phyloP scores from a whole-genome alignment of 257 asterid species.

The Scutellaria baicalensis region DNA sequence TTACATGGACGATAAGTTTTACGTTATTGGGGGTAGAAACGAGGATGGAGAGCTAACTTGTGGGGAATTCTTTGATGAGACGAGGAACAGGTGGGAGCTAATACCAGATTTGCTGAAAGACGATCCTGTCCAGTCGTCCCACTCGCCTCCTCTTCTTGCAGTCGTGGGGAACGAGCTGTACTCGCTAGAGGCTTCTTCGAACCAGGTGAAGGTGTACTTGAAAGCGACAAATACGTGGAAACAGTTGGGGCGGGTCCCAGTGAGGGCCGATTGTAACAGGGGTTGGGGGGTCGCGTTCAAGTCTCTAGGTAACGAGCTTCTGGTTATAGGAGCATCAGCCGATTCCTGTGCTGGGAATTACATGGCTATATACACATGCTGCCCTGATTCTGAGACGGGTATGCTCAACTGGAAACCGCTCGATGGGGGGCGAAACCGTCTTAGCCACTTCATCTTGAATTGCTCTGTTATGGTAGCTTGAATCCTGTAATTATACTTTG shows the following conservation, averaged over 20 bases:
- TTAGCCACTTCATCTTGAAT: conserved; percentile 59
- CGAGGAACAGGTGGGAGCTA: conserved; percentile 48
- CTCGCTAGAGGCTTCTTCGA: conserved; percentile 55
- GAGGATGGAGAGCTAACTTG: conserved; percentile 52
- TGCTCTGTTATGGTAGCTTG: conserved; percentile 81
- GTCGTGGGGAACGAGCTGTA: conserved; percentile 66
- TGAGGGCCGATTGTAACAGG: conserved; percentile 51
- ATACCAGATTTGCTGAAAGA: conserved; percentile 68
- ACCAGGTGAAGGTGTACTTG: conserved; percentile 59
- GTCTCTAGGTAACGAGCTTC: conserved; percentile 59
- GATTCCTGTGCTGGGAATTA: conserved; percentile 19
- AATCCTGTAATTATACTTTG: conserved; percentile 3
- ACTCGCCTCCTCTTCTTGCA: conserved; percentile 76
- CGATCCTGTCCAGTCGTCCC: conserved; percentile 47
- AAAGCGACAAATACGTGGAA: conserved; percentile 62
- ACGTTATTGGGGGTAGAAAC: conserved; percentile 65
- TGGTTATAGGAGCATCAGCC: conserved; percentile 53
- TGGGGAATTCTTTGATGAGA: conserved; percentile 59
- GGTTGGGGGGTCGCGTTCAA: conserved; percentile 91
- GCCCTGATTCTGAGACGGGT: conserved; percentile 39
- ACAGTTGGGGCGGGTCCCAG: conserved; percentile 59
- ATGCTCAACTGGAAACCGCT: conserved; percentile 49
- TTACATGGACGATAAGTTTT: conserved; percentile 64
- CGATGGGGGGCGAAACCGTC: conserved; percentile 44
- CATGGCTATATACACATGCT: conserved; percentile 60